Evolutionary conservation across 441 rosid species (phyloP).

Genomic region (Eutrema salsugineum): DNA sequence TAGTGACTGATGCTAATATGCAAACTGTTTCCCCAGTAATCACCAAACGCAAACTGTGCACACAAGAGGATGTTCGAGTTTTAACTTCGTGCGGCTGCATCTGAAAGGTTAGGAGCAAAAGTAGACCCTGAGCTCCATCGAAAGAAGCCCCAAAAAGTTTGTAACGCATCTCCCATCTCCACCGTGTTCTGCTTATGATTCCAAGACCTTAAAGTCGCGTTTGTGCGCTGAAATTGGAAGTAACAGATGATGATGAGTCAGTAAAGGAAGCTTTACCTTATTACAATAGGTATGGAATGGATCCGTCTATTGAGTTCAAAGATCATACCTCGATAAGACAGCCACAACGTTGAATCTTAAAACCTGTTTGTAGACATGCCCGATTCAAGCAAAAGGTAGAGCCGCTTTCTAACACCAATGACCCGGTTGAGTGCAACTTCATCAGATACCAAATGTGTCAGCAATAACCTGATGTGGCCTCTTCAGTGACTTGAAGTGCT

Average conservation of each 20-base stretch:
- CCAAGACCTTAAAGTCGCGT: background rate
- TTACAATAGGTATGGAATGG: background rate
- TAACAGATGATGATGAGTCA: background rate
- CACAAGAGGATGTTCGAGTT: background rate
- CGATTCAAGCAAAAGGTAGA: background rate
- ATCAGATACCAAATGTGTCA: slow-evolving; percentile 1
- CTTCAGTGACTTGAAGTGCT: background rate
- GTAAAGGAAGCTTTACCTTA: background rate
- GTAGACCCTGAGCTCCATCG: background rate
- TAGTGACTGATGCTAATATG: background rate
- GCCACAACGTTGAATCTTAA: slow-evolving; percentile 10
- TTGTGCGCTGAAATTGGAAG: background rate
- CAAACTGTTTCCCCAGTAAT: background rate
- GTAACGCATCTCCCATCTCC: background rate
- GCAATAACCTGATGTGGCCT: slow-evolving; percentile 6
- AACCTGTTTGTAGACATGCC: slow-evolving; percentile 6
- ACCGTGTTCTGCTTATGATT: background rate
- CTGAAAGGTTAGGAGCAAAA: background rate
- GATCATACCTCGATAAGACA: slow-evolving; percentile 13
- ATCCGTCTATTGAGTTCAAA: background rate
- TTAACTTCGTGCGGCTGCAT: background rate
- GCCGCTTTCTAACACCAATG: slow-evolving; percentile 8
- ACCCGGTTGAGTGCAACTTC: slow-evolving; percentile 13
- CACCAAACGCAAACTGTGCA: background rate
- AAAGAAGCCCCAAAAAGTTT: background rate